phyloP scores from a whole-genome alignment of 2,329 filamentous ascomycete species.

The Botrytis aclada region DNA sequence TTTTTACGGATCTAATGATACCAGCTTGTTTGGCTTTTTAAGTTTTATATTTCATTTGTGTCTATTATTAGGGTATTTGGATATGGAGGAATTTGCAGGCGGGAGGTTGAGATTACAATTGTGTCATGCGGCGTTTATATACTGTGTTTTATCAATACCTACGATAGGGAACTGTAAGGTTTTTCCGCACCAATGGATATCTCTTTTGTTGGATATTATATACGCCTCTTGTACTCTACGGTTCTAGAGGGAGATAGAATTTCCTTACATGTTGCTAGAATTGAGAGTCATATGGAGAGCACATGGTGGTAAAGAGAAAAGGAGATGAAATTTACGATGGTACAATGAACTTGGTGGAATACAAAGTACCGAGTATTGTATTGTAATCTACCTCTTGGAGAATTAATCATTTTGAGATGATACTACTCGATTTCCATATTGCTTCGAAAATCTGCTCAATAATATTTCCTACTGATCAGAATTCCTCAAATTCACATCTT shows the following conservation, averaged over 20 bases:
- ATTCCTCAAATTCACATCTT: neutral
- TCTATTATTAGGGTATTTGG: neutral
- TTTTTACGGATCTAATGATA: slow-evolving; percentile 7
- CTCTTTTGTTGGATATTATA: neutral
- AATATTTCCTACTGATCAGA: too few relatives aligned
- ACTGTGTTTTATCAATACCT: neutral
- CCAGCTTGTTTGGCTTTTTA: neutral
- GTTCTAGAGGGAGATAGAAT: neutral
- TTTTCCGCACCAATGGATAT: neutral
- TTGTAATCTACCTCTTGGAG: neutral
- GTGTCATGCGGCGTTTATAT: neutral
- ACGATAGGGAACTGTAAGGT: too few relatives aligned
- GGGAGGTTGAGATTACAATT: neutral
- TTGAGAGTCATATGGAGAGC: neutral
- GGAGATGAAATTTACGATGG: neutral
- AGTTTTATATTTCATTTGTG: neutral
- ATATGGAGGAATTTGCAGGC: neutral
- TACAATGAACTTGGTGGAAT: neutral
- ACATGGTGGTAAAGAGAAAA: neutral
- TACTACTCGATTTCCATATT: neutral
- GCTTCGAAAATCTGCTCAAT: neutral
- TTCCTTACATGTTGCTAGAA: neutral
- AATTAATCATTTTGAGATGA: neutral
- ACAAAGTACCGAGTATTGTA: neutral
- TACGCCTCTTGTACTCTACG: neutral